A percentile compares a stretch with the other conserved stretches of the same genome.
Evolutionary conservation across 768 basidiomycete genomes (phyloP).

Genomic region (Phaffia australis): DNA sequence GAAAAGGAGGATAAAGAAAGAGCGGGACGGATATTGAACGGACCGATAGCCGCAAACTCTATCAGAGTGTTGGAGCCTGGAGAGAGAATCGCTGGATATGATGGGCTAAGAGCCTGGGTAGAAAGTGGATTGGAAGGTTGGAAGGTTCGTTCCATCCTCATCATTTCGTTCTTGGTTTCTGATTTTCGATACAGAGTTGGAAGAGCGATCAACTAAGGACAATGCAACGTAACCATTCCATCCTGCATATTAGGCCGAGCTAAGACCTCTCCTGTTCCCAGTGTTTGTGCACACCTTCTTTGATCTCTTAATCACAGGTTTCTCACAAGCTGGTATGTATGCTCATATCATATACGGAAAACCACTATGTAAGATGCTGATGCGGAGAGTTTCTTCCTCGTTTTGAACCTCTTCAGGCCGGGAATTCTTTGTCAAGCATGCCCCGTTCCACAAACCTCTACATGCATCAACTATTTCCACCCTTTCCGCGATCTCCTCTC

Average conservation of each 20-base stretch:
- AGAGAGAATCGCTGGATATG: slow-evolving; percentile 37
- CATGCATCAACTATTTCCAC: slow-evolving; percentile 64
- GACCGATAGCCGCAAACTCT: slow-evolving; percentile 20
- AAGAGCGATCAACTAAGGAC: slow-evolving; percentile 12
- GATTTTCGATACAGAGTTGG: neutral
- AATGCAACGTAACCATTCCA: neutral
- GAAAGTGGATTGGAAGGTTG: slow-evolving; percentile 38
- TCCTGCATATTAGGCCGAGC: slow-evolving; percentile 58
- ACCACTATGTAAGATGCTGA: slow-evolving; percentile 4
- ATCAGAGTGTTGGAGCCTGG: slow-evolving; percentile 34
- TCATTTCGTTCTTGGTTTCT: neutral
- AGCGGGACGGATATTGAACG: neutral
- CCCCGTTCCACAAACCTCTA: slow-evolving; percentile 52
- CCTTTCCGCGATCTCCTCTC: slow-evolving; percentile 66
- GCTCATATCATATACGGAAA: neutral
- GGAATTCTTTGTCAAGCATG: slow-evolving; percentile 62
- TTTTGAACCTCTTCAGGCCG: slow-evolving; percentile 45
- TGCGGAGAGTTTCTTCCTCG: slow-evolving; percentile 21
- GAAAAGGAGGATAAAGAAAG: slow-evolving; percentile 12
- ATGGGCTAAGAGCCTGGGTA: slow-evolving; percentile 36
- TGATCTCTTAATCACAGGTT: slow-evolving; percentile 80
- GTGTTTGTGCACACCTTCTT: slow-evolving; percentile 96
- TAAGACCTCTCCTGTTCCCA: slow-evolving; percentile 84
- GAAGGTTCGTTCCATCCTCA: slow-evolving; percentile 36
- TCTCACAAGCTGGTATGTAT: slow-evolving; percentile 71